Base-by-base conservation (phyloP, 2,329 filamentous ascomycete genomes). In the Aspergillus transmontanensis region DNA sequence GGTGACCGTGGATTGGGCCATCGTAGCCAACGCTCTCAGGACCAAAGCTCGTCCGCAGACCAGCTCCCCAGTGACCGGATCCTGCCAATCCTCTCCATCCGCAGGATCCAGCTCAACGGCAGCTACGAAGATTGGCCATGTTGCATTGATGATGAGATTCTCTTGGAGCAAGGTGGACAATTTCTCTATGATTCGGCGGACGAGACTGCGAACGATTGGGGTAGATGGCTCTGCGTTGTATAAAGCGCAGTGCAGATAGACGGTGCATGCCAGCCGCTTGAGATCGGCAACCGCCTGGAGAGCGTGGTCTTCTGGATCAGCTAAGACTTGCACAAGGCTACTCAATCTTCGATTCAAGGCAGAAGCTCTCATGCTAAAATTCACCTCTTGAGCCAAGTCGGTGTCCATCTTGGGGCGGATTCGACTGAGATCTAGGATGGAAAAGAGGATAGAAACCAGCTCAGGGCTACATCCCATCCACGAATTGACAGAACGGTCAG, bases 21-120 rank as follows among this genome's bases (percentile, higher is more conserved):
- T 63, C 16, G 45, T 53, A 21, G 19, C 60, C 11, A 50, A 57
- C 43, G 55, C 4, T 4, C 26, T 45, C 41, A 56, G 34, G 21
- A 56, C 41, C n/a, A 60, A 10, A 4, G 39, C 21, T 23, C 59
- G 32, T 6, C 51, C 51, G 14, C 28, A 14, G n/a, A 34, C 23
- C 6, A 48, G n/a, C 14, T 39, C 26, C n/a, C 58, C 51, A 2
- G 58, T 61, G 16, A 48, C 36, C 4, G 60, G 55, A 16, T 63
- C 51, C 10, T 26, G 12, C 54, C 80, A 81, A 0, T 80, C 64
- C 23, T 73, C 70, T 4, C 74, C 32, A 4, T 78, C 75, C 1
- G 77, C 66, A 28, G 75, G 70, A 59, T 77, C 77, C 28, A 77
- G 59, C 41, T 77, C 75, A 1, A 76, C 76, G 1, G 70, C 71